These are phyloP conservation scores for Medicago ruthenica DNA, from an alignment of 306 rosid genomes.

Conservation along the genomic window DNA sequence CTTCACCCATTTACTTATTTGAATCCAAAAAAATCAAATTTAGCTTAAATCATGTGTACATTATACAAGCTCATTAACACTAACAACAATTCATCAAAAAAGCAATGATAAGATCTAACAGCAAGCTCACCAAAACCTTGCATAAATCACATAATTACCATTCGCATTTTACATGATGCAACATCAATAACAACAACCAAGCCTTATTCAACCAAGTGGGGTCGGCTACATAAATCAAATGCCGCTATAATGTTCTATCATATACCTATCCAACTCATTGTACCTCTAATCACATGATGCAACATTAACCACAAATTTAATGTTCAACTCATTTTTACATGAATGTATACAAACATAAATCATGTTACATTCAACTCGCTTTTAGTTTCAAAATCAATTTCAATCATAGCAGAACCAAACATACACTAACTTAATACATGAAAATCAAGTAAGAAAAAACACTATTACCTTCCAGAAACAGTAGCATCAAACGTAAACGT, in stretches of 20 bases:
- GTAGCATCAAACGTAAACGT: constrained; percentile 87
- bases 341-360: too few species aligned
- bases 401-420: neutral
- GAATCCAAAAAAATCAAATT: constrained; percentile 14
- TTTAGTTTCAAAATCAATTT: too few species aligned
- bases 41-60: constrained; percentile 6
- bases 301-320: too few species aligned
- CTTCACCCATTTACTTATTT: constrained; percentile 21
- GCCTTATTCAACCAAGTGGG: too few species aligned
- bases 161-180: constrained; percentile 13
- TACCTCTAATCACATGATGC: too few species aligned
- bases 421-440: neutral
- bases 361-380: neutral
- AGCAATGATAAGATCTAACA: constrained; percentile 13
- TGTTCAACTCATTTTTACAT: too few species aligned
- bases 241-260: too few species aligned
- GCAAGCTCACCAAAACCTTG: constrained; percentile 25
- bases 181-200: too few species aligned
- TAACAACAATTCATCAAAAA: constrained; percentile 11
- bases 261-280: too few species aligned
- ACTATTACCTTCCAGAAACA: constrained; percentile 75
- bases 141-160: constrained; percentile 5
- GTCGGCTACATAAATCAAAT: too few species aligned
- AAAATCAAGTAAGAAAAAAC: constrained; percentile 21
- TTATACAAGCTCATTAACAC: constrained; percentile 6